These are phyloP conservation scores for Plasmodium vinckei DNA, from an alignment of 169 alveolate species.

Conservation along the genomic window DNA sequence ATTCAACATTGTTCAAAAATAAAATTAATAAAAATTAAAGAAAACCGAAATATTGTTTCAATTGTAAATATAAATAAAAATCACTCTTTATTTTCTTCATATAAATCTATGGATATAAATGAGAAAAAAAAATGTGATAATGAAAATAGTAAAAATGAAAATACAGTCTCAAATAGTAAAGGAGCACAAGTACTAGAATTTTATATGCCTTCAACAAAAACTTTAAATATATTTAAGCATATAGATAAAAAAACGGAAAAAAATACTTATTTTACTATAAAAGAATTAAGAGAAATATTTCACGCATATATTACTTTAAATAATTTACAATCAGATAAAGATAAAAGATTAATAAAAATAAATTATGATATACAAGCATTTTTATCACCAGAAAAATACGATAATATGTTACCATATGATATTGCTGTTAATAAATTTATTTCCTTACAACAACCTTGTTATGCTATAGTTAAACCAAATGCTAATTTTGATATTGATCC, in stretches of 20 bases:
- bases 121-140: constrained; percentile 42
- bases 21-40: constrained; percentile 74
- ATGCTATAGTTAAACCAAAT: constrained; percentile 42
- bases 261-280: constrained; percentile 40
- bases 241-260: constrained; percentile 59
- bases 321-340: constrained; percentile 19
- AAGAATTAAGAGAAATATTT: constrained; percentile 61
- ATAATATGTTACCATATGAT: constrained; percentile 15
- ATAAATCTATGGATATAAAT: constrained; percentile 62
- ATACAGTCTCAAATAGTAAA: constrained; percentile 47
- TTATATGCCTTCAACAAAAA: constrained; percentile 72
- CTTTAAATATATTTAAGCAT: constrained; percentile 50
- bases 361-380: constrained; percentile 16
- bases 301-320: constrained; percentile 28
- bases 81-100: constrained; percentile 50
- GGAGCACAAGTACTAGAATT: constrained; percentile 70
- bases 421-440: constrained; percentile 23
- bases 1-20: constrained; percentile 77
- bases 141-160: constrained; percentile 33
- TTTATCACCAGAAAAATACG: neutral
- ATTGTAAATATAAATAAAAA: constrained; percentile 74
- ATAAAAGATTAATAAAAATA: constrained; percentile 5
- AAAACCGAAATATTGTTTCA: constrained; percentile 66
- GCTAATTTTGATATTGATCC: constrained; percentile 64
- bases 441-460: constrained; percentile 61